Conservation (phyloP, 306 rosid species). For the Vigna nakashimae region DNA sequence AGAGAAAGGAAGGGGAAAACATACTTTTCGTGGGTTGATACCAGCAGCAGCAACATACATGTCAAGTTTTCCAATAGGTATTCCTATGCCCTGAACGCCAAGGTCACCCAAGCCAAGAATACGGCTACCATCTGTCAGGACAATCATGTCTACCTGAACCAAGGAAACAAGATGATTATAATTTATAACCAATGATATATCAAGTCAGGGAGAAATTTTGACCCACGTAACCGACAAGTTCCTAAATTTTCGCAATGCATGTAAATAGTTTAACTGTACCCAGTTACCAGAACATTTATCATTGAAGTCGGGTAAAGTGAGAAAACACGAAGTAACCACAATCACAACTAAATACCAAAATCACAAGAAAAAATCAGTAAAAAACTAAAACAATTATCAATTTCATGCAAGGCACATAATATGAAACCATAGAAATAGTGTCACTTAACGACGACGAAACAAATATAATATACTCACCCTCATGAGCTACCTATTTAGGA, state of each 20-base stretch:
- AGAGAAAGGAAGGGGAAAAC: constrained; percentile 37
- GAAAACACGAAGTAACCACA: constrained; percentile 2
- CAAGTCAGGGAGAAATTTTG: background rate
- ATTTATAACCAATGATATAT: background rate
- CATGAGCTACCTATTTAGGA: no score
- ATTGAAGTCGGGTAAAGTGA: background rate
- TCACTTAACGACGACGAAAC: constrained; percentile 3
- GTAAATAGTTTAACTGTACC: constrained; percentile 7
- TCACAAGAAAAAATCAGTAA: background rate
- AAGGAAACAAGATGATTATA: constrained; percentile 34
- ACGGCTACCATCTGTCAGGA: constrained; percentile 93
- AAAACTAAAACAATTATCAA: background rate
- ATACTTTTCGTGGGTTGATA: constrained; percentile 81
- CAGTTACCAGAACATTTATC: constrained; percentile 17
- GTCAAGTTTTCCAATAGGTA: constrained; percentile 92
- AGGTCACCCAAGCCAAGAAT: constrained; percentile 96
- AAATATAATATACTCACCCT: background rate
- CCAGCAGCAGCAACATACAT: constrained; percentile 97
- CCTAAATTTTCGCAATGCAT: background rate
- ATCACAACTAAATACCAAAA: constrained; percentile 4
- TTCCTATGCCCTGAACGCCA: constrained; percentile 96
- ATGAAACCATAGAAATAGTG: background rate
- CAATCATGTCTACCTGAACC: constrained; percentile 93
- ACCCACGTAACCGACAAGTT: background rate
- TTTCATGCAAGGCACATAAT: background rate